These are phyloP conservation scores for Fagopyrum esculentum DNA, from an alignment of 148 eudicot genomes.

Conservation along the genomic window DNA sequence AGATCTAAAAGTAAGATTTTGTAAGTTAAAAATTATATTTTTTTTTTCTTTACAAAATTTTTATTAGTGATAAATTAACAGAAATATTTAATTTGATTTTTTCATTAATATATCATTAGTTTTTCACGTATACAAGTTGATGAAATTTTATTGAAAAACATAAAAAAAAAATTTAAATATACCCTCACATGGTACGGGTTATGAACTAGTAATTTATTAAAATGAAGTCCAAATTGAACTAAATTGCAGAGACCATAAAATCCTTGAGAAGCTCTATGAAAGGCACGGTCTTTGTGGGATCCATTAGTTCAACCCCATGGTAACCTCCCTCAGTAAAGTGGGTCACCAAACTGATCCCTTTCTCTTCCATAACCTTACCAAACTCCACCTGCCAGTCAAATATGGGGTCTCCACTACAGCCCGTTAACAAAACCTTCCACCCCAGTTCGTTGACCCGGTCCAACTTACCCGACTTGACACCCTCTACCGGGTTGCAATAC, in stretches of 20 bases:
- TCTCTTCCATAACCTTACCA: conserved; percentile 44
- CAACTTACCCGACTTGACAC: neutral
- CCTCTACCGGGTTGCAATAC: conserved; percentile 39
- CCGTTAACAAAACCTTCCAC: conserved; percentile 51
- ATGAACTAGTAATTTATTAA: too few species aligned
- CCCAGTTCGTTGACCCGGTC: conserved; percentile 46
- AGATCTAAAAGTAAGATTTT: too few species aligned
- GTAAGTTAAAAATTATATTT: too few species aligned
- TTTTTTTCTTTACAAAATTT: too few species aligned
- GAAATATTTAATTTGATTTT: too few species aligned
- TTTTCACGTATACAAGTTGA: too few species aligned
- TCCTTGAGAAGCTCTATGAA: neutral
- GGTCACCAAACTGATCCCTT: conserved; percentile 44
- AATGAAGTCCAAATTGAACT: too few species aligned
- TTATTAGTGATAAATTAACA: too few species aligned
- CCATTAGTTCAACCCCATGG: conserved; percentile 45
- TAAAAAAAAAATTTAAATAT: too few species aligned
- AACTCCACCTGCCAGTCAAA: conserved; percentile 64
- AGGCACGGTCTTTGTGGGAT: neutral
- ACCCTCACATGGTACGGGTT: too few species aligned
- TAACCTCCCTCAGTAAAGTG: conserved; percentile 44
- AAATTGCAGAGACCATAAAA: neutral
- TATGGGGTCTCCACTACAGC: conserved; percentile 59
- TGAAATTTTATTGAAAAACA: too few species aligned
- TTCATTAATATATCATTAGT: too few species aligned